Base-by-base conservation (phyloP, 495 filamentous ascomycete species). In the Articulospora tetracladia region DNA sequence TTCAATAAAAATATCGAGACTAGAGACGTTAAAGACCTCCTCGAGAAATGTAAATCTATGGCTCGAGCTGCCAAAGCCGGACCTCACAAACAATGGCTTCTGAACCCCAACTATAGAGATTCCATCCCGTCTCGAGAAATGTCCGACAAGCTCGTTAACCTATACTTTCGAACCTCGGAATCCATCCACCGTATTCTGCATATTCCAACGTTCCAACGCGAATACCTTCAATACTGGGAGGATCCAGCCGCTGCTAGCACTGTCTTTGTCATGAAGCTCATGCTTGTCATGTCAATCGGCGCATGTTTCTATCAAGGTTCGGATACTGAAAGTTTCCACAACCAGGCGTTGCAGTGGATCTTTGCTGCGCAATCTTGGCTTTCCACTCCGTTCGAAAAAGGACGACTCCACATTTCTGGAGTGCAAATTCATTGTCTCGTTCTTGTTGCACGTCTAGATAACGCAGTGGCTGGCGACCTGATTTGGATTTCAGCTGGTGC, bases 271-370 rank as follows among this genome's bases (percentile, higher is more conserved):
- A 73, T 84, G 2, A 84, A 86, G 58, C 65, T 90, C 3, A 78
- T 89, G 58, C 68, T 90, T 13, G 77, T 86, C n/a, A 76, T 89
- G 66, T 82, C 85, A 11, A 83, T 86, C 58, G 86, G 85, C 1
- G 62, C 76, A 20, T 77, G 77, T 65, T 77, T 78, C 23, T 82
- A 87, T 53, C 83, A 84, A 53, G 60, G 47, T 3, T n/a, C 32
- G 23, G 75, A 79, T 6, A 61, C 53, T 0, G 73, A 70, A 39
- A 68, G 77, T 25, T 69, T 79, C 24, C 80, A 84, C 25, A 72
- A 70, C 11, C 79, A 74, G 3, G 83, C 83, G 0, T 68, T 80
- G 20, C 74, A 80, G 61, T 90, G 87, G 87, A 76, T 87, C 2
- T 76, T 82, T 32, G 82, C 87, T 57, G 82, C 82, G 0, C 82